phyloP scores from a whole-genome alignment of 176 grass and related monocot species.

The Triticum urartu region DNA sequence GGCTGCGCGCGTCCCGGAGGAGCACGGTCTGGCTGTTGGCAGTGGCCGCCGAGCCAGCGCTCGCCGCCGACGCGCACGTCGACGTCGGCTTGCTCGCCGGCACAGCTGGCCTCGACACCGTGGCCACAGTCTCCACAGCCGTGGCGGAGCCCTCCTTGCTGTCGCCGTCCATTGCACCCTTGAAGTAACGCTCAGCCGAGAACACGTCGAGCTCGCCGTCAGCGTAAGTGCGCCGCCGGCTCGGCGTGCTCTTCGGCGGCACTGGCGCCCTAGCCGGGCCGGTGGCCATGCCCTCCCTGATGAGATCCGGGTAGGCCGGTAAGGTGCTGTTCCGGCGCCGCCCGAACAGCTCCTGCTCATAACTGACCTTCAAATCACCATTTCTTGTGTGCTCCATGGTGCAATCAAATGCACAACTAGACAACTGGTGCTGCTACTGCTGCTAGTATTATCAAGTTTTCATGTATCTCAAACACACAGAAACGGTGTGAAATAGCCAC shows the following conservation, averaged over 20 bases:
- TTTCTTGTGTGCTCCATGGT: conserved; percentile 27
- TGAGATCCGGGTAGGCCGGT: conserved; percentile 42
- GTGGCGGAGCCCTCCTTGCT: background rate
- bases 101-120: background rate
- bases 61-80: conserved; percentile 27
- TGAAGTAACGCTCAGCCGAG: conserved; percentile 72
- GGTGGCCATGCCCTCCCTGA: conserved; percentile 2
- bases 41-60: conserved; percentile 35
- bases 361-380: conserved; percentile 27
- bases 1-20: conserved; percentile 21
- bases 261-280: background rate
- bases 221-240: conserved; percentile 35
- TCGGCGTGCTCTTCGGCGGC: conserved; percentile 22
- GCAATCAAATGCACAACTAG: background rate
- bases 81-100: background rate
- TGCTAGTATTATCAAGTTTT: background rate
- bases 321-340: conserved; percentile 35
- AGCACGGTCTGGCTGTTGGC: conserved; percentile 57
- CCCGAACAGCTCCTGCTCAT: conserved; percentile 15
- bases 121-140: background rate
- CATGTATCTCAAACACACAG: background rate
- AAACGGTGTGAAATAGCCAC: background rate
- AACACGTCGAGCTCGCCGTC: conserved; percentile 83
- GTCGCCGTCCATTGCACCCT: conserved; percentile 36
- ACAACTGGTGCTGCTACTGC: background rate